phyloP scores from a whole-genome alignment of 2,329 filamentous ascomycete genomes.

The Diaporthe longicolla region DNA sequence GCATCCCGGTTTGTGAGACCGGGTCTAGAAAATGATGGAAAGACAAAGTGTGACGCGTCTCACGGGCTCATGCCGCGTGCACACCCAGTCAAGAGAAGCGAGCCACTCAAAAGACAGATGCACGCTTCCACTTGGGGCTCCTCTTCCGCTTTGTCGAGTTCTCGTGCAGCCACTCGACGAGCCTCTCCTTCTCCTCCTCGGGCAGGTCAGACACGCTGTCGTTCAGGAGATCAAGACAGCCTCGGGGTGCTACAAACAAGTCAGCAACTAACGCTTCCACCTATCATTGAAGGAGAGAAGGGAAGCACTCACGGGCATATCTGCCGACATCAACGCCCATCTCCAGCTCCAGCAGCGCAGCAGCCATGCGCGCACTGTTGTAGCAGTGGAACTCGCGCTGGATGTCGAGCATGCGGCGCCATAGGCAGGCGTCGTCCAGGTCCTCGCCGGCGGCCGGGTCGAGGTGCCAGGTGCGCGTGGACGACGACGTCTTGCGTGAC shows the following conservation, averaged over 20 bases:
- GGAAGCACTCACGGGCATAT: conserved; percentile 53
- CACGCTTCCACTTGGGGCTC: conserved; percentile 37
- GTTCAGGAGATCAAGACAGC: conserved; percentile 52
- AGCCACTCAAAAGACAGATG: conserved; percentile 16
- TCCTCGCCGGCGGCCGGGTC: conserved; percentile 48
- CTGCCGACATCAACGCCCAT: conserved; percentile 52
- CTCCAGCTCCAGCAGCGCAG: conserved; percentile 56
- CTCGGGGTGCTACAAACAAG: conserved; percentile 46
- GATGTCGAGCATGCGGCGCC: conserved; percentile 59
- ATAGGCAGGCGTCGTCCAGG: conserved; percentile 55
- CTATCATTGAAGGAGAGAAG: too few species aligned
- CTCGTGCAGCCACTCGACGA: conserved; percentile 44
- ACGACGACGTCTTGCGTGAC: conserved; percentile 32
- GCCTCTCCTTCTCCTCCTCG: conserved; percentile 46
- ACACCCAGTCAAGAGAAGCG: neutral
- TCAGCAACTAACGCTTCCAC: neutral
- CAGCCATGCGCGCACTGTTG: conserved; percentile 60
- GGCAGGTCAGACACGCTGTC: conserved; percentile 49
- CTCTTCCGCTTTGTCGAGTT: conserved; percentile 34
- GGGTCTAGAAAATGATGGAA: conserved; percentile 2
- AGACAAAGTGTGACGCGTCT: neutral
- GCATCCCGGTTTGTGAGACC: conserved; percentile 1
- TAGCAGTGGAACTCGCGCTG: conserved; percentile 59
- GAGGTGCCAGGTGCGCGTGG: conserved; percentile 40
- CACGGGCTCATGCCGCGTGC: neutral